These are phyloP conservation scores for Centaurea solstitialis DNA, from an alignment of 129 eudicot species.

Conservation along the genomic window DNA sequence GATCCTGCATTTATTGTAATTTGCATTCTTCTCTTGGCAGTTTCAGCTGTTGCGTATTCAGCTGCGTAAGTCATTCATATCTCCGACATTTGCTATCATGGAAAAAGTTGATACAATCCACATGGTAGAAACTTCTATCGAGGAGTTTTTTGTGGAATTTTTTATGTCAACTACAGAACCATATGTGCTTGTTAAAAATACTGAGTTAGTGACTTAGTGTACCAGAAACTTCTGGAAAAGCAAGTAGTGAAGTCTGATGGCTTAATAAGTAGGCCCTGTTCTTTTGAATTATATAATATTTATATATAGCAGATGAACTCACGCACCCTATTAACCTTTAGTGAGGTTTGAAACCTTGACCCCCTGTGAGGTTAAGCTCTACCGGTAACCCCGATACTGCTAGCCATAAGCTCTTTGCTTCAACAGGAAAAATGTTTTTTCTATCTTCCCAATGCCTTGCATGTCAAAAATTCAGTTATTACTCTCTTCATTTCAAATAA, in stretches of 20 bases:
- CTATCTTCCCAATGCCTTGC: background rate
- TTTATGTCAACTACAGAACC: background rate
- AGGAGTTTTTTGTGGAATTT: background rate
- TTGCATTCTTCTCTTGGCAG: conserved; percentile 84
- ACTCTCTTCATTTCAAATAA: background rate
- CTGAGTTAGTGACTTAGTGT: background rate
- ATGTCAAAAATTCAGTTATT: background rate
- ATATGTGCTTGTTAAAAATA: background rate
- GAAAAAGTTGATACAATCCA: background rate
- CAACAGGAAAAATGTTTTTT: background rate
- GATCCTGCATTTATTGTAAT: conserved; percentile 98
- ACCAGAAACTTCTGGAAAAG: background rate
- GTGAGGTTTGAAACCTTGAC: background rate
- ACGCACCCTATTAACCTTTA: background rate
- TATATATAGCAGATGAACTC: background rate
- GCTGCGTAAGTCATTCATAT: conserved; percentile 68
- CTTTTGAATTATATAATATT: no score
- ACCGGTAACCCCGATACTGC: background rate
- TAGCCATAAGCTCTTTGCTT: background rate
- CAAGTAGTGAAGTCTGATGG: background rate
- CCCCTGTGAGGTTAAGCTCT: background rate
- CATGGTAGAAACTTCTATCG: background rate
- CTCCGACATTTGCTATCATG: conserved; percentile 11
- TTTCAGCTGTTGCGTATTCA: conserved; percentile 89
- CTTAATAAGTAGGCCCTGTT: background rate